Base-by-base conservation (phyloP, 257 asterid species). In the Ehretia macrophylla region DNA sequence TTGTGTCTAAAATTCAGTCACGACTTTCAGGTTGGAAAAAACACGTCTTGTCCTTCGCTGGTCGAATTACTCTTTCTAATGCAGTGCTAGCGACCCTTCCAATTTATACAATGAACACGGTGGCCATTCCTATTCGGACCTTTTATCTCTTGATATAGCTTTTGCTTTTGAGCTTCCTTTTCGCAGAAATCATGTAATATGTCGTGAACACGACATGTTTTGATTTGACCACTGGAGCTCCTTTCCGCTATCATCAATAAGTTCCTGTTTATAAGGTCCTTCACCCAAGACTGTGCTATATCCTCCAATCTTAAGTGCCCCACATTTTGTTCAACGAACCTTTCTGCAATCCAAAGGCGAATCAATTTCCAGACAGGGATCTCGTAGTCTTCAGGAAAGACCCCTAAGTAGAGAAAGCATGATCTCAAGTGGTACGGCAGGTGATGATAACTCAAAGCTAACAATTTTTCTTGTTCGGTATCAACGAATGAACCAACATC, bases 271-370 rank as follows among this genome's bases (percentile, higher is more conserved):
- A 81, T 69, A 4, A 83, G 79, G 0, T 72, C 79, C n/a, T 73
- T 42, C 69, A 83, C 2, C 49, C 60, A 60, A 9, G 51, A 69
- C 20, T 71, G 66, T 0, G 91, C 87, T 14, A 39, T 52, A 51
- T 65, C 65, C 69, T 81, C 91, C 63, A 70, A 1, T 49, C 68
- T 69, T 38, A n/a, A n/a, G n/a, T 10, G 14, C 11, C 47, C 50
- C 5, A 1, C 46, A 14, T 60, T 38, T 0, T 16, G 42, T 57
- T 40, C 69, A 19, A 83, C 21, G 61, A 80, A 83, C 18, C 84
- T 82, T 69, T 83, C 86, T 0, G 83, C 84, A 0, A 83, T 72
- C 90, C 90, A 83, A 51, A 83, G 44, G 0, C 58, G 45, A 14
- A 46, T 61, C 63, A 83, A 35, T 55, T 60, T 83, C 71, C 76